Base-by-base conservation (phyloP, 2,329 filamentous ascomycete genomes). In the Thermoascus crustaceus region DNA sequence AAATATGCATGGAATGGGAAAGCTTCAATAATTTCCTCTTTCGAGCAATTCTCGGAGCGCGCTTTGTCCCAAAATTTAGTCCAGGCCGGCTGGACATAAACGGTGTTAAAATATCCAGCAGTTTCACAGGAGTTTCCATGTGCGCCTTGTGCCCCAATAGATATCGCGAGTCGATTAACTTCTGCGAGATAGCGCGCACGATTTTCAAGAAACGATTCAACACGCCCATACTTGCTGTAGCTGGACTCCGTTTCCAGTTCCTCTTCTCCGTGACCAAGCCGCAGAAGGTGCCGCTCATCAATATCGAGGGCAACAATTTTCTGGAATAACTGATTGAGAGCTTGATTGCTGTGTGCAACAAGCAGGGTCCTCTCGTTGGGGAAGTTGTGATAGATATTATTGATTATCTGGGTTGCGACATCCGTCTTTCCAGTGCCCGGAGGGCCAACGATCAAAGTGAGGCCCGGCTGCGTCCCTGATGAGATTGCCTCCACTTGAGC, bases 401-500 rank as follows among this genome's bases (percentile, higher is more conserved):
- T 95, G 64, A 98, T 98, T 57, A 96, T 93, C 60, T 98, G 91
- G 4, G 89, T 95, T 31, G 87, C 88, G 35, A 98, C 91, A 61
- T 98, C 91, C n/a, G 91, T 98, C 68, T 98, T 98, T 43, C 93
- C 91, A 5, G 91, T 98, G 36, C 91, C 91, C 5, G 91, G 91
- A 35, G 91, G 91, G 1, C 91, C 91, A 43, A 98, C 85, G 48
- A 98, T 82, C 31, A 98, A 76, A 1, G 89, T 95, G 34, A 98
- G 71, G 13, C 93, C 91, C 22, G 91, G 89, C 52, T 98, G 93
- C 5, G 85, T 88, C 13, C 91, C 91, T 25, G 89, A 95, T 41
- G 84, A 79, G 51, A 98, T 91, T 17, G 91, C 91, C 57, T 96
- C 85, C 18, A 94, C 75, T 61, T 96, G 91, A 23, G 84, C 78